A percentile compares a stretch with the other conserved stretches of the same genome.
Evolutionary conservation across 2,329 filamentous ascomycete genomes (phyloP).

Genomic region (Trichoderma pleuroti): DNA sequence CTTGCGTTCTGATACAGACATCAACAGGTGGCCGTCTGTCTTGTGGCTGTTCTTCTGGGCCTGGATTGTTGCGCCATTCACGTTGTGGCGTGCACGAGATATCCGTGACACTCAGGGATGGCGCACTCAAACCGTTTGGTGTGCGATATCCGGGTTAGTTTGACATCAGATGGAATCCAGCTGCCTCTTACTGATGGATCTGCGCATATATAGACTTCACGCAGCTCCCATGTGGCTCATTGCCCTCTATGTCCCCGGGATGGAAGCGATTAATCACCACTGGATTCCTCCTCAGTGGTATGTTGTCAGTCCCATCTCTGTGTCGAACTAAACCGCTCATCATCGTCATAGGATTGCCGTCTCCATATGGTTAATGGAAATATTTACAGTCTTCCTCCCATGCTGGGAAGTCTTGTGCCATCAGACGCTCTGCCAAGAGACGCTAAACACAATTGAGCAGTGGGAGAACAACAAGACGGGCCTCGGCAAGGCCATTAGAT

Average conservation of each 20-base stretch:
- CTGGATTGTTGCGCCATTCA: constrained; percentile 55
- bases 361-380: constrained; percentile 57
- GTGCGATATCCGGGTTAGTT: constrained; percentile 41
- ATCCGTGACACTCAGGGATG: constrained; percentile 63
- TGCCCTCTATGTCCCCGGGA: constrained; percentile 48
- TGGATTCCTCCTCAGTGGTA: constrained; percentile 60
- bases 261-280: constrained; percentile 49
- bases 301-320: constrained; percentile 40
- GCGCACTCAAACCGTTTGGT: constrained; percentile 57
- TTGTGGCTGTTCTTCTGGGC: constrained; percentile 61
- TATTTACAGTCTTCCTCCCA: constrained; percentile 60
- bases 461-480: constrained; percentile 41
- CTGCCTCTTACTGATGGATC: neutral
- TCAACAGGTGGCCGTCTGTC: constrained; percentile 51
- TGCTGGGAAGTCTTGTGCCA: constrained; percentile 53
- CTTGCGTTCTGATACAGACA: neutral
- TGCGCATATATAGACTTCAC: constrained; percentile 45
- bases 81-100: constrained; percentile 58
- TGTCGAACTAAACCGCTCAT: neutral
- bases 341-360: constrained; percentile 36
- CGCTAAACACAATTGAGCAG: constrained; percentile 41
- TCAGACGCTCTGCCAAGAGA: constrained; percentile 40
- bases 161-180: neutral
- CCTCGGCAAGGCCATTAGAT: constrained; percentile 21
- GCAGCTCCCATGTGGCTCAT: constrained; percentile 64